Percentiles rank a stretch among this genome's conserved stretches.
phyloP scores from a whole-genome alignment of 2,329 filamentous ascomycete genomes.

The Sclerotinia subarctica region DNA sequence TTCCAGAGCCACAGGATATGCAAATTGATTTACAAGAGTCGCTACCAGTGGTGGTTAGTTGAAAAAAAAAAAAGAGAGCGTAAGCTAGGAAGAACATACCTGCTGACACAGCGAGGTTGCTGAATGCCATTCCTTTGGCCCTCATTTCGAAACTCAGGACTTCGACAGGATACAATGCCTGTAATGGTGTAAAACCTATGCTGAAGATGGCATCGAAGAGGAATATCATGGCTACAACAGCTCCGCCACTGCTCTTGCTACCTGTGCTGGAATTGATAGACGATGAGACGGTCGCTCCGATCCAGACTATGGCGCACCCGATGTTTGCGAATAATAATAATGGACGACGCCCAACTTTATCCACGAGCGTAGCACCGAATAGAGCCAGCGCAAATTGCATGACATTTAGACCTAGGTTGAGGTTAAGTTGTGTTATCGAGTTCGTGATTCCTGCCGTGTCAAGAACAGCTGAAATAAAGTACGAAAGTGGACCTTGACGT shows the following conservation, averaged over 20 bases:
- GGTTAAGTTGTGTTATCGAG: conserved; percentile 49
- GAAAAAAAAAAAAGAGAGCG: background rate
- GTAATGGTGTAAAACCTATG: conserved; percentile 45
- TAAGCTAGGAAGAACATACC: conserved; percentile 28
- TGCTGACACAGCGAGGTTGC: conserved; percentile 44
- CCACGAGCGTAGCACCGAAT: conserved; percentile 52
- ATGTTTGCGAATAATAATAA: conserved; percentile 50
- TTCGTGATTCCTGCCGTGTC: conserved; percentile 48
- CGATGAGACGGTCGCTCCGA: conserved; percentile 44
- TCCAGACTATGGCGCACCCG: conserved; percentile 47
- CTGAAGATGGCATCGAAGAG: conserved; percentile 52
- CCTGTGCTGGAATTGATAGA: conserved; percentile 26
- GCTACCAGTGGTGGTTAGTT: conserved; percentile 7
- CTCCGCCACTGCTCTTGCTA: conserved; percentile 42
- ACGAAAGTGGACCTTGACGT: conserved; percentile 42
- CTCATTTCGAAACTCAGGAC: conserved; percentile 51
- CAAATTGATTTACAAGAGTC: conserved; percentile 47
- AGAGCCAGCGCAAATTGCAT: conserved; percentile 53
- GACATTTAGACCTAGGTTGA: conserved; percentile 51
- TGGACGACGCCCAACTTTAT: conserved; percentile 55
- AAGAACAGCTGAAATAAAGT: conserved; percentile 52
- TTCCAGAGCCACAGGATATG: conserved; percentile 46
- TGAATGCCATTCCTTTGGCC: conserved; percentile 54
- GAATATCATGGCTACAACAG: conserved; percentile 51
- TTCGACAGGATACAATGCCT: conserved; percentile 51